Base-by-base conservation (phyloP, 2,329 filamentous ascomycete species). In the Pezicula carpinea region DNA sequence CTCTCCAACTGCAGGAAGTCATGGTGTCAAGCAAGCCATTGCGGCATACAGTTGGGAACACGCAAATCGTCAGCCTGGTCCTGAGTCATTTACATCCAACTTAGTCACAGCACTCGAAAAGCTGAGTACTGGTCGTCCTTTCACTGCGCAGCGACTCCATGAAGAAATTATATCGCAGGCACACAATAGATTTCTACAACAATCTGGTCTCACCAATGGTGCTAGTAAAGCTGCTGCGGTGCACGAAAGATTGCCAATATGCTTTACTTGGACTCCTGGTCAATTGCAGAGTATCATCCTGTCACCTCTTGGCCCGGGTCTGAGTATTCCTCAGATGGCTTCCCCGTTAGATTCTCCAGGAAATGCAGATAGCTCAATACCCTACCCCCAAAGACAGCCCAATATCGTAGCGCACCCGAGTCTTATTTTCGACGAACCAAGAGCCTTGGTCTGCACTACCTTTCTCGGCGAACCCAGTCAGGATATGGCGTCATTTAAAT, bases 401-500 rank as follows among this genome's bases (percentile, higher is more conserved):
- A 48, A 52, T 14, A 46, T 62, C 14, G 61, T 59, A 43, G 52
- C 58, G 29, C 57, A 56, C 42, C 51, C 60, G 15, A 59, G 54
- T 53, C 65, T 84, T 17, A 75, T 74, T 8, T 82, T 85, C 55
- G 79, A 83, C 26, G 79, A 84, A 55, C 70, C 75, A 7, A 72
- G 81, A 52, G 76, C 83, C n/a, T 66, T 85, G 10, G 80, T 83
- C 2, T 84, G 81, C 60, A 85, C 81, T 0, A 84, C 80, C 0
- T 84, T 83, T 58, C 77, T 83, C 22, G 80, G 80, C 22, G 80
- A 84, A 54, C 77, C 80, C 3, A 83, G 77, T 54, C 72, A 79
- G 11, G 80, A 84, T 52, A 83, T 84, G 79, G 75, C 77, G 3
- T 82, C 74, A 48, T 84, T 83, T 60, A 77, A 82, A 48, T 76